Evolutionary conservation across 2,329 filamentous ascomycete species (phyloP).

Genomic region (Ophiocordyceps robertsii): DNA sequence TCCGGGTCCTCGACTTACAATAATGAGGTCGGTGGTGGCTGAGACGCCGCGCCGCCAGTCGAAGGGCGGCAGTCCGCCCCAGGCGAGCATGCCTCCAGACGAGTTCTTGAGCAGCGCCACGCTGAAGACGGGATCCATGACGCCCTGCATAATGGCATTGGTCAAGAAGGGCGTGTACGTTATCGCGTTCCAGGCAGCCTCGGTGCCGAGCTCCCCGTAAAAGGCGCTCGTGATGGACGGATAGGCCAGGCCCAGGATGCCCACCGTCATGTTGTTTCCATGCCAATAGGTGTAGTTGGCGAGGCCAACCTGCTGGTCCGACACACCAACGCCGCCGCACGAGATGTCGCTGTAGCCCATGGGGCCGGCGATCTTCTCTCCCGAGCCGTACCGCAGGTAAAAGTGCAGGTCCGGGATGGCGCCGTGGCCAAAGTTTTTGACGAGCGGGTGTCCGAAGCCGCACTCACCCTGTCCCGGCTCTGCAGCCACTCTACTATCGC

Average conservation of each 20-base stretch:
- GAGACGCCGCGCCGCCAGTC: constrained; percentile 14
- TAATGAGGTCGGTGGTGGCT: constrained; percentile 27
- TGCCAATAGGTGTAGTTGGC: constrained; percentile 36
- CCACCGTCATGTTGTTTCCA: constrained; percentile 37
- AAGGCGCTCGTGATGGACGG: constrained; percentile 35
- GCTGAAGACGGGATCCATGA: constrained; percentile 31
- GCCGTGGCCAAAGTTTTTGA: constrained; percentile 26
- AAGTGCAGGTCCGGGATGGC: constrained; percentile 29
- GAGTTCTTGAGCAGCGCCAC: constrained; percentile 33
- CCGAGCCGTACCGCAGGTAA: constrained; percentile 31
- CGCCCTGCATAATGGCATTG: constrained; percentile 31
- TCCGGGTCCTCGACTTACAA: constrained; percentile 19
- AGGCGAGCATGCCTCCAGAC: constrained; percentile 29
- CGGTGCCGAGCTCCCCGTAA: constrained; percentile 23
- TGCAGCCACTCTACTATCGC: constrained; percentile 21
- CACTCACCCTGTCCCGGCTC: constrained; percentile 18
- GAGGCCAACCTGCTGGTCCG: constrained; percentile 32
- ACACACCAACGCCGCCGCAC: constrained; percentile 29
- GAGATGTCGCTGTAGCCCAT: constrained; percentile 32
- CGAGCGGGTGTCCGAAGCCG: constrained; percentile 24
- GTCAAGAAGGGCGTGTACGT: constrained; percentile 35
- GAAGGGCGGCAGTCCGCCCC: constrained; percentile 31
- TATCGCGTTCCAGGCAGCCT: constrained; percentile 22
- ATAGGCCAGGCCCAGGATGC: constrained; percentile 37
- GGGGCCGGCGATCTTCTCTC: constrained; percentile 31